Percentiles rank a stretch among this genome's conserved stretches.
Evolutionary conservation across 1,284 basidiomycete genomes (phyloP).

Genomic region (Apiotrichum akiyoshidainum): DNA sequence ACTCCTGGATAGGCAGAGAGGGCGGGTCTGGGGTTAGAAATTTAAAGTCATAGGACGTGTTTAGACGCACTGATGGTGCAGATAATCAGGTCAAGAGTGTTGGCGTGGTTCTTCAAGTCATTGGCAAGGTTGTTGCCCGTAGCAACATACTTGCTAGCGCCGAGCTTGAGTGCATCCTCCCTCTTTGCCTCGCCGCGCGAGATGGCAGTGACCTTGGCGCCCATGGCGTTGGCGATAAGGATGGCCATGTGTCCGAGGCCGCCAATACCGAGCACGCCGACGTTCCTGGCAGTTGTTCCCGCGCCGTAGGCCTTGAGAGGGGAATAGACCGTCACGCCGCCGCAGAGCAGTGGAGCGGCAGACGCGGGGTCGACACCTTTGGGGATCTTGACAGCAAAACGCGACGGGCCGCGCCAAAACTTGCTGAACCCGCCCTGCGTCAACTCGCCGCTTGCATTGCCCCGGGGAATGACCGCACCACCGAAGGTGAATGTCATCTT

Average conservation of each 20-base stretch:
- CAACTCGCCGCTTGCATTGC: slow-evolving; percentile 26
- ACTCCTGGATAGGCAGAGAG: slow-evolving; percentile 33
- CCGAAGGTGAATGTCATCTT: slow-evolving; percentile 8
- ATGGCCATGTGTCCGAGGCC: slow-evolving; percentile 49
- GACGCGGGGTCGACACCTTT: slow-evolving; percentile 57
- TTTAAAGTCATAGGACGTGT: not conserved
- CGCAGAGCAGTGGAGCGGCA: slow-evolving; percentile 54
- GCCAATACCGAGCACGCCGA: slow-evolving; percentile 55
- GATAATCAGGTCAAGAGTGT: slow-evolving; percentile 52
- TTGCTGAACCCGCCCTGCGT: slow-evolving; percentile 52
- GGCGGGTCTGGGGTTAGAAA: slow-evolving; percentile 7
- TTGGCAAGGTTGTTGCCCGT: slow-evolving; percentile 32
- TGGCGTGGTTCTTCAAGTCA: slow-evolving; percentile 33
- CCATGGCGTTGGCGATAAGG: slow-evolving; percentile 55
- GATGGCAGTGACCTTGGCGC: slow-evolving; percentile 61
- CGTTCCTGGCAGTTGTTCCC: slow-evolving; percentile 52
- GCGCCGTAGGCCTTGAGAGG: slow-evolving; percentile 54
- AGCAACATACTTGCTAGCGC: slow-evolving; percentile 49
- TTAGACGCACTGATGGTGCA: slow-evolving; percentile 43
- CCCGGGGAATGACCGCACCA: slow-evolving; percentile 8
- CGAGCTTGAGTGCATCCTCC: slow-evolving; percentile 54
- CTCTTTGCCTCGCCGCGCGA: slow-evolving; percentile 53
- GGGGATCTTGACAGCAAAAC: slow-evolving; percentile 65
- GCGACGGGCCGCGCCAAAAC: slow-evolving; percentile 46
- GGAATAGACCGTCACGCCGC: slow-evolving; percentile 51